Evolutionary conservation across 495 filamentous ascomycete species (phyloP).

Genomic region (Neurospora sp.): DNA sequence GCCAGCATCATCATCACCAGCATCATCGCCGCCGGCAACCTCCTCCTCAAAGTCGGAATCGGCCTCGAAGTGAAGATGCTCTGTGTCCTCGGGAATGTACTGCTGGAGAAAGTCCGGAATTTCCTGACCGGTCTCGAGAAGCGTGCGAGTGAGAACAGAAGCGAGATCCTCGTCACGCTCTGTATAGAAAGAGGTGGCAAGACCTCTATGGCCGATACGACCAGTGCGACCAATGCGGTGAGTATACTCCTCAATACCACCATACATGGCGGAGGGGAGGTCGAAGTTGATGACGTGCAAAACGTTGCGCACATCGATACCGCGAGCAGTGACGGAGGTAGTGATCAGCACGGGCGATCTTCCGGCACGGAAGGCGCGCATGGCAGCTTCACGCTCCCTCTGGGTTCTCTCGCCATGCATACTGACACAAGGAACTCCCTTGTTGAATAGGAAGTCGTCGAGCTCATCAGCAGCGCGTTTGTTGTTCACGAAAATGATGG

Average conservation of each 20-base stretch:
- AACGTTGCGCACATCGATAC: conserved; percentile 80
- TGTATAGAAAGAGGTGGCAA: conserved; percentile 82
- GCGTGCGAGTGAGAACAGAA: conserved; percentile 58
- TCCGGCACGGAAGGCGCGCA: conserved; percentile 75
- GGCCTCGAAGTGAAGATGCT: conserved; percentile 47
- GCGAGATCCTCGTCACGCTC: conserved; percentile 59
- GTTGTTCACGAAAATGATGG: conserved; percentile 82
- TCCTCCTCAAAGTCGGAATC: conserved; percentile 51
- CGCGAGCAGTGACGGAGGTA: conserved; percentile 77
- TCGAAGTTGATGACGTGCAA: conserved; percentile 93
- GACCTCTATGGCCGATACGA: conserved; percentile 79
- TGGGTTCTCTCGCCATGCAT: conserved; percentile 86
- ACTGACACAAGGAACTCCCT: conserved; percentile 66
- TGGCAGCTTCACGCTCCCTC: conserved; percentile 82
- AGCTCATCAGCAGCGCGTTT: conserved; percentile 66
- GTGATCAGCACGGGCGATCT: conserved; percentile 69
- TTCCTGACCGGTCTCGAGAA: conserved; percentile 66
- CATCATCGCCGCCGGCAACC: conserved; percentile 6
- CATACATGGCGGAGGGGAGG: conserved; percentile 55
- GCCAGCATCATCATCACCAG: conserved; percentile 5
- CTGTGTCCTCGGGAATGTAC: conserved; percentile 41
- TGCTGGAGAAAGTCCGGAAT: conserved; percentile 73
- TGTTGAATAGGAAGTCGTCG: conserved; percentile 80
- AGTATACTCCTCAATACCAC: conserved; percentile 89
- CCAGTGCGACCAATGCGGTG: conserved; percentile 95